Conservation (phyloP, 2,329 filamentous ascomycete species). For the Trichoderma afroharzianum region DNA sequence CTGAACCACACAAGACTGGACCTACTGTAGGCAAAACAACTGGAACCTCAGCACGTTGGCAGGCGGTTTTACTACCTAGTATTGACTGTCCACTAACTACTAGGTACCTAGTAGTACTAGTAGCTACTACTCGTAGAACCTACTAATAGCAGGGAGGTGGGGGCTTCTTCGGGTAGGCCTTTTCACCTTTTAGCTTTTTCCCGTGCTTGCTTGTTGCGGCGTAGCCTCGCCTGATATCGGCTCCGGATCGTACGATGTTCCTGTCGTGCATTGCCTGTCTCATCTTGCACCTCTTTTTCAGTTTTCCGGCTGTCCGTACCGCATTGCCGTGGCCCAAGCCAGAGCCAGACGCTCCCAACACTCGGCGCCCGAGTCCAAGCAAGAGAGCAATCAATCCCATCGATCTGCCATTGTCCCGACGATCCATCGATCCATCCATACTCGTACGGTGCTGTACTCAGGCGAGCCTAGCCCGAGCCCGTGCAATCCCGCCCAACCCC, state of each 20-base stretch:
- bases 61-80: neutral
- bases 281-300: constrained; percentile 6
- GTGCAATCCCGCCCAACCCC: neutral
- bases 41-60: neutral
- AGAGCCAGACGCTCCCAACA: neutral
- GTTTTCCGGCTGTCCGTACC: constrained; percentile 10
- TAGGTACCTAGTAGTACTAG: neutral
- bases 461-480: neutral
- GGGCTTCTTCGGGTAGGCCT: neutral
- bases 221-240: constrained; percentile 29
- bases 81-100: too few relatives aligned
- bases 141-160: too few relatives aligned
- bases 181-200: constrained; percentile 11
- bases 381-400: neutral
- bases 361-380: neutral
- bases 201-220: constrained; percentile 24
- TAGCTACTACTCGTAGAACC: too few relatives aligned
- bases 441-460: neutral
- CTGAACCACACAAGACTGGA: too few relatives aligned
- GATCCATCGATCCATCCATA: neutral
- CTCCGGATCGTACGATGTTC: constrained; percentile 33
- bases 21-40: neutral
- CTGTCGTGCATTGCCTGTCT: constrained; percentile 16
- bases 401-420: neutral
- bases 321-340: neutral